Evolutionary conservation across 345 rosid genomes (phyloP).

Genomic region (Iberis pinnata): DNA sequence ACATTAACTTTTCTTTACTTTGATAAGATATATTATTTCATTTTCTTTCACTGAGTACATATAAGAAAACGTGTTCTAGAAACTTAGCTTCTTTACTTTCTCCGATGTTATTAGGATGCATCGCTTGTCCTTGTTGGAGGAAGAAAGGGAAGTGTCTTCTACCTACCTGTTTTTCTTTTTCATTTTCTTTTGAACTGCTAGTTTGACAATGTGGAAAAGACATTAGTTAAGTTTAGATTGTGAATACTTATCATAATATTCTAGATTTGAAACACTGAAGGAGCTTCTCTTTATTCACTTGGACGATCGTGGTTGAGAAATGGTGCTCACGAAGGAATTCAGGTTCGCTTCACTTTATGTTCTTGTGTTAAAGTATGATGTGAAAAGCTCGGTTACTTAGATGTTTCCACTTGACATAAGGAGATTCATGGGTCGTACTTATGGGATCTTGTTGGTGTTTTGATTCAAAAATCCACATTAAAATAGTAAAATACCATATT

Average conservation of each 20-base stretch:
- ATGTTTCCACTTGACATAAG: neutral
- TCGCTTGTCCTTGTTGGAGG: constrained; percentile 42
- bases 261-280: constrained; percentile 65
- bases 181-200: constrained; percentile 1
- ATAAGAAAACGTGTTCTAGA: neutral
- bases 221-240: neutral
- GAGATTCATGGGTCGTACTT: constrained; percentile 6
- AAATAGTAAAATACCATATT: too few relatives aligned
- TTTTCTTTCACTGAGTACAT: neutral
- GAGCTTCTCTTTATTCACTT: constrained; percentile 73
- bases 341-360: constrained; percentile 39
- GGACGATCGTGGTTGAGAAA: constrained; percentile 92
- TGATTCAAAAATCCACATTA: neutral
- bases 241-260: too few relatives aligned
- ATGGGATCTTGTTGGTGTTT: constrained; percentile 5
- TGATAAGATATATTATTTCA: too few relatives aligned
- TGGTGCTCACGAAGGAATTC: constrained; percentile 57
- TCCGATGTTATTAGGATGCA: constrained; percentile 43
- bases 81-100: constrained; percentile 14
- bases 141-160: constrained; percentile 47
- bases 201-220: constrained; percentile 5
- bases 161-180: neutral
- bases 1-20: neutral
- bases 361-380: constrained; percentile 8
- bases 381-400: constrained; percentile 2